Evolutionary conservation across 257 asterid species (phyloP), one percentile per base, ranked within the genome.

Genomic region (Orobanche coerulescens): DNA sequence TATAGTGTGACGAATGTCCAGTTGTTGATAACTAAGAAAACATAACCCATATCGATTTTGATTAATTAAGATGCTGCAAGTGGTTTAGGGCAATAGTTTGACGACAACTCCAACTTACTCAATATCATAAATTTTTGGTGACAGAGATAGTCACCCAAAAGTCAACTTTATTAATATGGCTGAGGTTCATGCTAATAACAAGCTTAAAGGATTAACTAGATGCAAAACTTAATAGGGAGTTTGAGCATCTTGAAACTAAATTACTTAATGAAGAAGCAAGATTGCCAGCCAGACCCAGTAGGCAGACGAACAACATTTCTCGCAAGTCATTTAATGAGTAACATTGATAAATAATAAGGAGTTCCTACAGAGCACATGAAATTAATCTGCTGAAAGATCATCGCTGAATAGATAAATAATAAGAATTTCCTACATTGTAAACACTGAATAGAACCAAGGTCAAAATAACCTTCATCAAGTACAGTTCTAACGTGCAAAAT

Each of bases 241-340:
- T 37, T 36, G 0, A 23, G 34, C 64, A 70, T 20, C 43, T 2
- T 37, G 48, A 51, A 53, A 14, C 23, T 52, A 28, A 50, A 25
- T 39, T 0, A 58, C 19, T 58, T 67, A 22, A 26, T 16, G 8
- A 40, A 43, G 19, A 33, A 23, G 24, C 34, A 44, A 12, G 53
- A 37, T 37, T n/a, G n/a, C n/a, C n/a, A n/a, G n/a, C n/a, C 24
- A 37, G 2, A 36, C 58, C 6, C 24, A 55, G 13, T 4, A 5
- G 43, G 55, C 43, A 51, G 59, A 53, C 22, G 52, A 49, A 24
- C 51, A 66, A 55, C 34, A 20, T 18, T 22, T 22, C 58, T 53
- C 6, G 25, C 54, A 55, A 9, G 34, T 62, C 66, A 23, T 56
- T 62, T 58, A 20, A 4, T 2, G 5, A 39, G 15, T 39, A 39